phyloP scores from a whole-genome alignment of 305 asterid genomes.

The Withania somnifera region DNA sequence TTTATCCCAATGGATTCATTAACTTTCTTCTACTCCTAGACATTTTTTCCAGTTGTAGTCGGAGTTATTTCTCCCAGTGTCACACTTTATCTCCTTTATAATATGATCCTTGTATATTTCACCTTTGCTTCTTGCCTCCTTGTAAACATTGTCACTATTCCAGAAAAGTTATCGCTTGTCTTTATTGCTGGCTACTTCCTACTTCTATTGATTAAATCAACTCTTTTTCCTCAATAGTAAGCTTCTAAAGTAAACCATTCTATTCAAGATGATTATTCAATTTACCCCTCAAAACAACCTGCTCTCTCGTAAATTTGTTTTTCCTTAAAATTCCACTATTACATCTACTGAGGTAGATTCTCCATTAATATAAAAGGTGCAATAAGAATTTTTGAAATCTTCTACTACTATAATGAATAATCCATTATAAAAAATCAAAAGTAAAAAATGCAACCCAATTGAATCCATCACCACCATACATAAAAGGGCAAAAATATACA shows the following conservation, averaged over 20 bases:
- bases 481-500: neutral
- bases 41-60: constrained; percentile 48
- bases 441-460: neutral
- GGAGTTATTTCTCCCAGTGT: constrained; percentile 40
- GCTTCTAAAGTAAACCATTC: constrained; percentile 50
- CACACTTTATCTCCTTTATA: constrained; percentile 83
- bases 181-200: constrained; percentile 35
- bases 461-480: constrained; percentile 13
- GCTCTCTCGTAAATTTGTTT: constrained; percentile 77
- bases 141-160: constrained; percentile 24
- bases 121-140: constrained; percentile 27
- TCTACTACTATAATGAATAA: constrained; percentile 21
- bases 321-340: constrained; percentile 60
- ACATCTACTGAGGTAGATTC: constrained; percentile 64
- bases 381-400: constrained; percentile 11
- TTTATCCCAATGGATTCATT: constrained; percentile 37
- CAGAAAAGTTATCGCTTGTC: constrained; percentile 18
- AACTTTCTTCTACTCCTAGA: constrained; percentile 31
- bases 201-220: constrained; percentile 32
- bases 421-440: constrained; percentile 24
- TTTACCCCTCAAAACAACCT: constrained; percentile 77
- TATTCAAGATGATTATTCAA: constrained; percentile 59
- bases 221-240: constrained; percentile 48
- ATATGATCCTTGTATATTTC: constrained; percentile 68
- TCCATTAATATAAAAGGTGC: constrained; percentile 36